phyloP scores from a whole-genome alignment of 2,329 filamentous ascomycete genomes.

The Scolecobasidium constrictum region DNA sequence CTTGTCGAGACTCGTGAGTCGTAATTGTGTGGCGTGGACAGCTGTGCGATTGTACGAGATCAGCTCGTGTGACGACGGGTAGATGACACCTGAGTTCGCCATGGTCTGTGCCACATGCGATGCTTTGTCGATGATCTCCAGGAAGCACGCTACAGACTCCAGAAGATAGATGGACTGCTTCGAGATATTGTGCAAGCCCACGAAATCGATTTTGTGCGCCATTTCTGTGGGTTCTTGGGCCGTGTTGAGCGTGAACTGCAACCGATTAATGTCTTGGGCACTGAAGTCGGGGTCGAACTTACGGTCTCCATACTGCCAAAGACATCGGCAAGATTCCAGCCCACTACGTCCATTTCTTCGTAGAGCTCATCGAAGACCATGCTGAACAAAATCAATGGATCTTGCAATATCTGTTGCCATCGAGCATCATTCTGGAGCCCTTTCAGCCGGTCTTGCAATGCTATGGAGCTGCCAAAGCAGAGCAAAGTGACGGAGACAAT shows the following conservation, averaged over 20 bases:
- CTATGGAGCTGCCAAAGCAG: slow-evolving; percentile 18
- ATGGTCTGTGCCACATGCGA: slow-evolving; percentile 18
- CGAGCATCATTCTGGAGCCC: slow-evolving; percentile 11
- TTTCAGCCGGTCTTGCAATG: slow-evolving; percentile 14
- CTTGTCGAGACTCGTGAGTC: slow-evolving; percentile 23
- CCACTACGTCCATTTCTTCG: slow-evolving; percentile 18
- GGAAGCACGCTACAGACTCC: no score
- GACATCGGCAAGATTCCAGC: slow-evolving; percentile 19
- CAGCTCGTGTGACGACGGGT: slow-evolving; percentile 8
- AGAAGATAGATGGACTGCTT: slow-evolving; percentile 27
- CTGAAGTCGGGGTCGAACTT: slow-evolving; percentile 1
- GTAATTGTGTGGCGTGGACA: no score
- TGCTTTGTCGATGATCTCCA: slow-evolving; percentile 19
- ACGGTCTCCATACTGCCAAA: slow-evolving; percentile 23
- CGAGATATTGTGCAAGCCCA: slow-evolving; percentile 26
- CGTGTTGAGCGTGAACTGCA: slow-evolving; percentile 16
- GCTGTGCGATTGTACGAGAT: slow-evolving; percentile 12
- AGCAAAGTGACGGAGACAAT: slow-evolving; percentile 15
- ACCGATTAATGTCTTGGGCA: not conserved
- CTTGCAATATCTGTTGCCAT: slow-evolving; percentile 16
- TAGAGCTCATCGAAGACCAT: slow-evolving; percentile 22
- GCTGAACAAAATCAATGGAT: slow-evolving; percentile 22
- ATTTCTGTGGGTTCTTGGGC: slow-evolving; percentile 14
- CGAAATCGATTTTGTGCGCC: slow-evolving; percentile 16
- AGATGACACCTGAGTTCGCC: slow-evolving; percentile 14